Evolutionary conservation across 352 stramenopile genomes (phyloP), one percentile per base, ranked within the genome.

Genomic region (Phytophthora citrophthora): DNA sequence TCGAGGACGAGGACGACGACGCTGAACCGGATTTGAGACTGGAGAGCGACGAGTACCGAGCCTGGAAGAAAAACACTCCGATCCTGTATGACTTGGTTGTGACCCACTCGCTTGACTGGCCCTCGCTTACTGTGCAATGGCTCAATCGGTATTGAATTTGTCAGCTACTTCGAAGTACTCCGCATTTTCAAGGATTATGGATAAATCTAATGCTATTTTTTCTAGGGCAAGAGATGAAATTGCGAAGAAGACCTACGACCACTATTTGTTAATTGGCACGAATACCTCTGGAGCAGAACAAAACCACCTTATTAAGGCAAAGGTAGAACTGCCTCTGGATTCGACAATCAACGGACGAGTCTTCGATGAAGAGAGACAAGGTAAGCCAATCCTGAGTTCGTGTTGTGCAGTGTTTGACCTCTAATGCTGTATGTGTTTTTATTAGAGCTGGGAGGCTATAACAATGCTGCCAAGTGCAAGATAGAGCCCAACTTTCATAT

Each of bases 61-160:
- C 99, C 60, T 99, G 98, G 98, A 99, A 99, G 86, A 99, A 99
- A 82, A 99, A 99, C 85, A 98, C 97, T 20, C 97, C 97, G 38
- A 98, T 98, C 74, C 81, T 99, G n/a, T 97, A 97, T 62, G 97
- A 99, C 73, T 80, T 99, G 26, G 97, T 99, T 54, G 96, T 99
- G 83, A 99, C 97, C 8, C 94, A 99, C 77, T 96, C 97, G 38
- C 88, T 99, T 52, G 97, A 99, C 75, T 99, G 98, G 98, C 98
- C 98, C 12, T 99, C 91, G 58, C 84, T 99, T 16, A 99, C 97
- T 20, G 96, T 98, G 48, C 95, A 99, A 77, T 99, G 97, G 96
- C 83, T 99, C 5, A 34, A 34, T 12, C 29, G 29, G 29, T 34
- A 34, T 34, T 34, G 29, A 13, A 13, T 13, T 13, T 10, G 1